A percentile compares a stretch with the other conserved stretches of the same genome.
phyloP scores from a whole-genome alignment of 768 basidiomycete species.

The Hypholoma sublateritium region DNA sequence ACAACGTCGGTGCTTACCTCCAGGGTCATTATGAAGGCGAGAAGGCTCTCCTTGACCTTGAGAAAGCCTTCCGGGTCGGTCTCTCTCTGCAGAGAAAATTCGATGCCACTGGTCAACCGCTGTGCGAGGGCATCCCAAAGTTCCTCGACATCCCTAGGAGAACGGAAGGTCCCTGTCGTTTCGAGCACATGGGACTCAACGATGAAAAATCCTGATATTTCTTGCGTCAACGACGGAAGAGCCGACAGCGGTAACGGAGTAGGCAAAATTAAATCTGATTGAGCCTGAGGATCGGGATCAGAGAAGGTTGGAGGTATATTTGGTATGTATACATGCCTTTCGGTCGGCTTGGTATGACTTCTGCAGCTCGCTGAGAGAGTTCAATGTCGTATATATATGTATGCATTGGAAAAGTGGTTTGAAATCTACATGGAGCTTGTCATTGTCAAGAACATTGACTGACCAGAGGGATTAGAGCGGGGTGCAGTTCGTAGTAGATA shows the following conservation, averaged over 20 bases:
- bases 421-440: constrained; percentile 87
- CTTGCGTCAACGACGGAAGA: constrained; percentile 79
- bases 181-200: constrained; percentile 91
- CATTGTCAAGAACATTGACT: constrained; percentile 94
- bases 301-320: not conserved
- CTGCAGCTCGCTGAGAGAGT: constrained; percentile 87
- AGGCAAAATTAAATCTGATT: constrained; percentile 94
- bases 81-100: constrained; percentile 69
- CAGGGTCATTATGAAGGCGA: constrained; percentile 87
- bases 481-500: not conserved
- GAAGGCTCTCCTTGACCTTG: constrained; percentile 77
- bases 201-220: constrained; percentile 97
- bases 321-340: constrained; percentile 50
- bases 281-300: constrained; percentile 57
- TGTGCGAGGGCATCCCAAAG: constrained; percentile 88
- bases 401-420: constrained; percentile 95
- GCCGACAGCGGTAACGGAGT: constrained; percentile 63
- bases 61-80: constrained; percentile 81
- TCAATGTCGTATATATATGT: constrained; percentile 91
- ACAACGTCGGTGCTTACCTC: constrained; percentile 55
- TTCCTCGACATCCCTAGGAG: constrained; percentile 87
- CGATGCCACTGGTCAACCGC: constrained; percentile 72
- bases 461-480: constrained; percentile 11
- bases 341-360: constrained; percentile 96
- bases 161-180: constrained; percentile 88